Evolutionary conservation across 805 yeast genomes (phyloP), one percentile per base, ranked within the genome.

Genomic region (Starmerella apicola): DNA sequence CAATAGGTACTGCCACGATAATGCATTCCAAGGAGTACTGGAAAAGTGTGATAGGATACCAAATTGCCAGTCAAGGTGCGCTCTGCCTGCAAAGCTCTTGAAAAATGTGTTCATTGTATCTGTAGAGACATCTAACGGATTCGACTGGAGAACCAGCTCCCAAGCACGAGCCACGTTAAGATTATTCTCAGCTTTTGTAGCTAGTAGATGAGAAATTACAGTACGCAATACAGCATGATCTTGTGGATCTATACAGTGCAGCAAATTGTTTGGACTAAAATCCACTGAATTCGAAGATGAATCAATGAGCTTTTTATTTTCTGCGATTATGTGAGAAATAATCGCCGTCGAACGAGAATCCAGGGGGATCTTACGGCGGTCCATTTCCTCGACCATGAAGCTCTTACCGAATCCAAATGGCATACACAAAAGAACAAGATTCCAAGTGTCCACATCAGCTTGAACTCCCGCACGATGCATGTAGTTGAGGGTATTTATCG

Each of bases 321-420:
- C 32, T 9, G 37, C 20, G 3, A 48, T 36, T 5, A 41, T 24
- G n/a, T 36, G 35, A 3, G 41, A 22, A 13, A 47, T 32, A 6
- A 30, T 35, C 10, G 28, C 33, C 29, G 32, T 35, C 15, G 51
- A 44, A 9, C 15, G 19, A n/a, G 39, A 40, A 23, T 37, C 29
- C 20, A 46, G 38, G 13, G 40, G 30, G 4, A 49, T 45, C 25
- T 32, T 34, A 3, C 51, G 41, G n/a, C 41, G 31, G 30, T 38
- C 43, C 53, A 49, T 49, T 22, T 47, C 53, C 33, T 49, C 53
- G 7, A 48, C 33, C 23, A 49, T 22, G 26, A 49, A 45, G 40
- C 51, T 47, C 34, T 49, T 49, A 32, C 51, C 51, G 31, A 43
- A 49, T 16, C 52, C 52, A 30, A 45, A 31, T 4, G 53, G 53